These are phyloP conservation scores for Myxozyma neotropica DNA, from an alignment of 805 yeast genomes.

Conservation along the genomic window DNA sequence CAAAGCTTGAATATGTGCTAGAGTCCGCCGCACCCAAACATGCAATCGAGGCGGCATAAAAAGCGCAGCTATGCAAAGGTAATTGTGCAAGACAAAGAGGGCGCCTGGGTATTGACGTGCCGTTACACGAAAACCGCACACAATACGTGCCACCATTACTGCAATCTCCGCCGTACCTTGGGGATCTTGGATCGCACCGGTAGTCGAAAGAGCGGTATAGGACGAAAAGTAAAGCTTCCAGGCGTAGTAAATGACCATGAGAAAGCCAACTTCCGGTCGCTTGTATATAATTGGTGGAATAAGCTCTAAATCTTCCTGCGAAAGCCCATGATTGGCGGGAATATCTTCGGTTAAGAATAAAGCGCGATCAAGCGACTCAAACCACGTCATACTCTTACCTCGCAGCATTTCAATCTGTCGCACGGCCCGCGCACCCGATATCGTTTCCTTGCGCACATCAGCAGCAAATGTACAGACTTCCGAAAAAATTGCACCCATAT, in stretches of 20 bases:
- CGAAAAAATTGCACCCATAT: conserved; percentile 12
- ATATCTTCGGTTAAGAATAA: conserved; percentile 15
- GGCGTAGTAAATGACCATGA: conserved; percentile 13
- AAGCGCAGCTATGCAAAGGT: conserved; percentile 24
- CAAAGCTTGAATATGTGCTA: conserved; percentile 26
- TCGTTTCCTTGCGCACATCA: conserved; percentile 7
- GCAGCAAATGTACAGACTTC: conserved; percentile 23
- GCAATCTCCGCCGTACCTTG: conserved; percentile 18
- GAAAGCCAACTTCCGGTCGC: conserved; percentile 16
- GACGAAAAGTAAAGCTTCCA: conserved; percentile 29
- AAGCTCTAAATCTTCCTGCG: conserved; percentile 14
- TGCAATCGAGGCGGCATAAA: conserved; percentile 26
- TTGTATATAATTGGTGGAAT: conserved; percentile 27
- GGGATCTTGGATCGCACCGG: conserved; percentile 13
- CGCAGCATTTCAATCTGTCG: conserved; percentile 21
- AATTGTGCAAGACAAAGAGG: conserved; percentile 22
- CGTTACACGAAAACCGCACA: conserved; percentile 22
- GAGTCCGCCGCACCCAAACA: conserved; percentile 28
- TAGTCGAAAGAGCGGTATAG: conserved; percentile 20
- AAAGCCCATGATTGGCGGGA: conserved; percentile 9
- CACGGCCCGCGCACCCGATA: conserved; percentile 3
- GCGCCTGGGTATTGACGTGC: conserved; percentile 23
- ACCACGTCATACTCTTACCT: conserved; percentile 18
- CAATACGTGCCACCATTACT: conserved; percentile 16
- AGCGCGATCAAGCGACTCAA: conserved; percentile 18